These are phyloP conservation scores for Musa schizocarpa DNA, from an alignment of 176 grass and related monocot genomes.

Conservation along the genomic window DNA sequence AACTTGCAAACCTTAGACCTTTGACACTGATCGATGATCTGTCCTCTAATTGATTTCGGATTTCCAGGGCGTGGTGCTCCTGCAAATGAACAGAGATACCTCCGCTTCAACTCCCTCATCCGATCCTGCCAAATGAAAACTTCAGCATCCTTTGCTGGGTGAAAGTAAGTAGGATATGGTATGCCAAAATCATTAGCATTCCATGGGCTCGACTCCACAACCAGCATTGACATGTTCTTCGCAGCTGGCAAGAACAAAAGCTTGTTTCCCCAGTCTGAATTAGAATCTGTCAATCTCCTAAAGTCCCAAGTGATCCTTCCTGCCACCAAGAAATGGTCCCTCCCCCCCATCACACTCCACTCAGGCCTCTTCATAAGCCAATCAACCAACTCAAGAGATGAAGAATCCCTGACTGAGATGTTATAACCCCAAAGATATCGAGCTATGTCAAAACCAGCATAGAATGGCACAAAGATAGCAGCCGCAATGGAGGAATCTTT, in stretches of 20 bases:
- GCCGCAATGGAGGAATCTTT: not conserved
- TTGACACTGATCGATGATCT: not conserved
- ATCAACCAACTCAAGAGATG: not conserved
- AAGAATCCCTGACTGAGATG: not conserved
- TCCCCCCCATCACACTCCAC: not conserved
- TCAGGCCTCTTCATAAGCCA: not conserved
- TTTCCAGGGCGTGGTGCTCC: not conserved
- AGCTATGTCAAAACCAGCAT: not conserved
- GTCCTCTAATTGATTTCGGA: not conserved
- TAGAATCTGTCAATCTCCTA: not conserved
- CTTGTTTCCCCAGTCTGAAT: not conserved
- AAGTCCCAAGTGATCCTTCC: not conserved
- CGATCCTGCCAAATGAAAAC: conserved; percentile 4
- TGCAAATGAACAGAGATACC: not conserved
- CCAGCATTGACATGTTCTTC: conserved; percentile 9
- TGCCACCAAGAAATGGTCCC: not conserved
- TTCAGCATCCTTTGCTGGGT: not conserved
- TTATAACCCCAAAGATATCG: not conserved
- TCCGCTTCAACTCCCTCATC: not conserved
- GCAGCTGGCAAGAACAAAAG: not conserved
- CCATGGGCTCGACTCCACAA: conserved; percentile 1
- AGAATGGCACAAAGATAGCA: not conserved
- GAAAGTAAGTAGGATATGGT: conserved; percentile 4
- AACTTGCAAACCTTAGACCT: not conserved
- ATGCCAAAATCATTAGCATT: conserved; percentile 3